These are phyloP conservation scores for Metarhizium rileyi DNA, from an alignment of 2,329 filamentous ascomycete species.

Conservation along the genomic window DNA sequence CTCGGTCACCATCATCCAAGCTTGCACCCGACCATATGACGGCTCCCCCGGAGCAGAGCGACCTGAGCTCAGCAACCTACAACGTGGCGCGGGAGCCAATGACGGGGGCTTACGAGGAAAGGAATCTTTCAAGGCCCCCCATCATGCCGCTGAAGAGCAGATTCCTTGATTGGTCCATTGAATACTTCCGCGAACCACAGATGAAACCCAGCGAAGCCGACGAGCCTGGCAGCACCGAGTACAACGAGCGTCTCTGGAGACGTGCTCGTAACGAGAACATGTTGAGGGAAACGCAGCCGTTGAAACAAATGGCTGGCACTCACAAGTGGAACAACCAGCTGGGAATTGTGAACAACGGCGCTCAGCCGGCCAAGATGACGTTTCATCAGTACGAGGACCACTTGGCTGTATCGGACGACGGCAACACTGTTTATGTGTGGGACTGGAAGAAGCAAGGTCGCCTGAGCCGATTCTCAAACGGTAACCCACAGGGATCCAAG, in stretches of 20 bases:
- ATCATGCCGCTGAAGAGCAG: conserved; percentile 68
- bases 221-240: conserved; percentile 91
- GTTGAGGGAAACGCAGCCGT: conserved; percentile 82
- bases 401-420: conserved; percentile 84
- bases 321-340: conserved; percentile 80
- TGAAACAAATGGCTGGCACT: conserved; percentile 78
- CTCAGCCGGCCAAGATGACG: conserved; percentile 83
- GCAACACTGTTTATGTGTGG: conserved; percentile 85
- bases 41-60: conserved; percentile 64
- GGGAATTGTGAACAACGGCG: conserved; percentile 78
- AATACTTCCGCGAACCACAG: conserved; percentile 96
- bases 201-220: conserved; percentile 96
- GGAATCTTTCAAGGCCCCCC: conserved; percentile 48
- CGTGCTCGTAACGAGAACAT: conserved; percentile 88
- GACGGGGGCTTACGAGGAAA: conserved; percentile 63
- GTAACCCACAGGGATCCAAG: conserved; percentile 80
- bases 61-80: conserved; percentile 61
- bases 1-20: conserved; percentile 24
- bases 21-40: conserved; percentile 31
- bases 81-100: conserved; percentile 66
- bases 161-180: conserved; percentile 92
- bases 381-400: conserved; percentile 98
- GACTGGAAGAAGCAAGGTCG: conserved; percentile 76
- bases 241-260: conserved; percentile 90
- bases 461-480: conserved; percentile 83